Evolutionary conservation across 2,329 filamentous ascomycete genomes (phyloP), one percentile per base, ranked within the genome.

Genomic region (Incumbomyces lentus): DNA sequence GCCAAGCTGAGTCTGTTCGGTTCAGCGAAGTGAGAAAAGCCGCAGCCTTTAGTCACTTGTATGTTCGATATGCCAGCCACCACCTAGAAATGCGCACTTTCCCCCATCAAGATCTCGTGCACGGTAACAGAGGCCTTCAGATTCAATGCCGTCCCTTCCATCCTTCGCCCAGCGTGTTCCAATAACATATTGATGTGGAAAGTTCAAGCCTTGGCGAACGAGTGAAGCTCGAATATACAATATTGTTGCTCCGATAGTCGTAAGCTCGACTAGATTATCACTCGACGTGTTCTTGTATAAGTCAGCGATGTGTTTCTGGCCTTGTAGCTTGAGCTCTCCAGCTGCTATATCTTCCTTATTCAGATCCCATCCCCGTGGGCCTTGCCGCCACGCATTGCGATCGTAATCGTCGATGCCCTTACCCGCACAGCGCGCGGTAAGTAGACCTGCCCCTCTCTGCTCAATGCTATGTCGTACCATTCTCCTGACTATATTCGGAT

Each of bases 291-390:
- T 31, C 14, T 33, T 32, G 18, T 45, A 33, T 3, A 44, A 13
- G 14, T 45, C 19, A 14, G 10, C 29, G 12, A 49, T 14, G 40
- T 49, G 40, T 16, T 45, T 32, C 22, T 49, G 40, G 5, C 40
- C 47, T 26, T 49, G 62, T 81, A 78, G 54, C 75, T 87, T n/a
- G 70, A 74, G 13, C 66, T 84, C 31, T 77, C 82, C 54, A 84
- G 85, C 58, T 74, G 86, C 8, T 82, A 88, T 61, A 71, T 85
- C 40, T 87, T 84, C 64, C 64, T 76, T 33, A 59, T 75, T 16
- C 71, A 75, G 45, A 47, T 47, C 45, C 45, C 45, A 47, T 2
- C 45, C 45, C 18, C 45, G 32, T 2, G 45, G 45, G 2, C 37
- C 45, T 43, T 47, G 5, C 30, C 40, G 42, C 47, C 47, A 49